Conservation (phyloP, 73 alveolate species). For the Paramecium sonneborni region DNA sequence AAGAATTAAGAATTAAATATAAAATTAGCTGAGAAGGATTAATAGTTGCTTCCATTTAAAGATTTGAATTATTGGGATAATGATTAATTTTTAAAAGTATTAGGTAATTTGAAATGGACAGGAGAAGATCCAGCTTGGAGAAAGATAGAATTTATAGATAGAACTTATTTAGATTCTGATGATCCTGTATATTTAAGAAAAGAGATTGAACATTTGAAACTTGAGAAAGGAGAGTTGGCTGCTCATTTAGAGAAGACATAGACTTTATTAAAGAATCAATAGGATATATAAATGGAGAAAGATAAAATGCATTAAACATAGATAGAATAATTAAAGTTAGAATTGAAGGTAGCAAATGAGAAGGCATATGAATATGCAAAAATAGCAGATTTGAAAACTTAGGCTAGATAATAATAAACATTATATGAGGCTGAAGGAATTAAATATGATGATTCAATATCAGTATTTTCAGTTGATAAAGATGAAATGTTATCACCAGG, state of each 20-base stretch:
- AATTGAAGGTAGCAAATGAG: conserved; percentile 78
- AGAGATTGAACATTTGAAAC: conserved; percentile 90
- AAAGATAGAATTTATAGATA: conserved; percentile 87
- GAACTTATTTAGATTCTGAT: conserved; percentile 81
- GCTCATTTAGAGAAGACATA: conserved; percentile 91
- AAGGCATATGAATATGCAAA: conserved; percentile 86
- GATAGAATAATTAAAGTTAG: conserved; percentile 75
- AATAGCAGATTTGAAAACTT: conserved; percentile 83
- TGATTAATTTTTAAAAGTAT: conserved; percentile 57
- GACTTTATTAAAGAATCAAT: conserved; percentile 75
- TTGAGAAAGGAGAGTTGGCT: conserved; percentile 92
- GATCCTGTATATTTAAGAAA: conserved; percentile 74
- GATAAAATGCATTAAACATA: conserved; percentile 80
- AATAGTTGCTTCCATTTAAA: conserved; percentile 66
- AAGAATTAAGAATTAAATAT: conserved; percentile 36
- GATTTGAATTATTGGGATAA: conserved; percentile 68
- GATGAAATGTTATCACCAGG: conserved; percentile 45
- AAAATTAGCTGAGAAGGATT: conserved; percentile 59
- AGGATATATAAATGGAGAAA: conserved; percentile 89
- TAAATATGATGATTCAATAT: conserved; percentile 61
- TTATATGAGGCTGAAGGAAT: conserved; percentile 7
- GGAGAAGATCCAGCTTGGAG: conserved; percentile 87
- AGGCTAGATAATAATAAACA: not conserved
- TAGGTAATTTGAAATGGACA: conserved; percentile 65
- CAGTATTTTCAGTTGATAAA: conserved; percentile 57